These are phyloP conservation scores for Malus domestica DNA, from an alignment of 306 rosid genomes.

Conservation along the genomic window ASM211411v1 NC_041803.1:55013501-55014000, in stretches of 20 bases:
- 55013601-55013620: neutral
- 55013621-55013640: slow-evolving; percentile 72
- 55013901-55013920: neutral
- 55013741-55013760: slow-evolving; percentile 16
- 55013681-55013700: slow-evolving; percentile 82
- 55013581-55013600: too few relatives aligned
- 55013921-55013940: neutral
- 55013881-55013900: neutral
- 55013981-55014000: too few relatives aligned
- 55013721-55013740: slow-evolving; percentile 43
- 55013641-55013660: slow-evolving; percentile 88
- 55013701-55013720: slow-evolving; percentile 63
- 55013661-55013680: slow-evolving; percentile 71
- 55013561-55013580: too few relatives aligned
- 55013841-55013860: neutral
- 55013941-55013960: neutral
- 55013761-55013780: neutral
- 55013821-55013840: neutral
- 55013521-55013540: neutral
- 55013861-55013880: neutral
- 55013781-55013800: neutral
- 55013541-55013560: too few relatives aligned
- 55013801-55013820: neutral
- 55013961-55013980: too few relatives aligned
- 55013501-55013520: slow-evolving; percentile 78